Evolutionary conservation across 169 alveolate genomes (phyloP), one percentile per base, ranked within the genome.

Genomic region (Plasmodium billcollinsi): DNA sequence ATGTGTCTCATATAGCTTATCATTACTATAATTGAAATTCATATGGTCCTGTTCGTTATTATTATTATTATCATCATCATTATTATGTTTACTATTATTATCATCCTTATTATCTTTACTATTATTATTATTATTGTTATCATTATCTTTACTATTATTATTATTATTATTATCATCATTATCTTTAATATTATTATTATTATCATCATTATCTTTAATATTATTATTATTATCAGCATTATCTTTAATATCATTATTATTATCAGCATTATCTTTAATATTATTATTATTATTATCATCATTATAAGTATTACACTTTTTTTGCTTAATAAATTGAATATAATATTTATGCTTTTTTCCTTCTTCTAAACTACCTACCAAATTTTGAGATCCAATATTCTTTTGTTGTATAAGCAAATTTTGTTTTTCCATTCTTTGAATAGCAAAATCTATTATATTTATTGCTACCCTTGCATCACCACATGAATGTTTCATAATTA

Each of bases 381-480:
- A 26, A 18, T 24, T 54, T 43, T 12, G 33, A 18, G 15, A 39
- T 26, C 47, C 80, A 49, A 39, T 50, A 18, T 56, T 73, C 15
- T 54, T 65, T 49, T 29, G 11, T 26, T 78, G 73, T 56, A 56
- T 56, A 33, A 33, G 1, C 9, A 33, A 33, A 33, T 33, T 5
- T 56, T 75, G 75, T 18, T 63, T n/a, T 1, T 43, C 47, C 83
- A 80, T 80, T 54, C 56, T 50, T 15, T 69, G 74, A 14, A 80
- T 29, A 1, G 90, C 71, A 26, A 69, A 67, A 43, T 80, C 90
- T n/a, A 80, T 80, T 9, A 80, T 80, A 50, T 69, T 69, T 21
- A 80, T 80, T 8, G 90, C 90, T 15, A 80, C 90, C 29, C 90
- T 26, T 21, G 90, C 90, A 61, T 80, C 90, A 15, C 90, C 90